Base-by-base conservation (phyloP, 768 basidiomycete genomes). In the Lactarius tabidus region DNA sequence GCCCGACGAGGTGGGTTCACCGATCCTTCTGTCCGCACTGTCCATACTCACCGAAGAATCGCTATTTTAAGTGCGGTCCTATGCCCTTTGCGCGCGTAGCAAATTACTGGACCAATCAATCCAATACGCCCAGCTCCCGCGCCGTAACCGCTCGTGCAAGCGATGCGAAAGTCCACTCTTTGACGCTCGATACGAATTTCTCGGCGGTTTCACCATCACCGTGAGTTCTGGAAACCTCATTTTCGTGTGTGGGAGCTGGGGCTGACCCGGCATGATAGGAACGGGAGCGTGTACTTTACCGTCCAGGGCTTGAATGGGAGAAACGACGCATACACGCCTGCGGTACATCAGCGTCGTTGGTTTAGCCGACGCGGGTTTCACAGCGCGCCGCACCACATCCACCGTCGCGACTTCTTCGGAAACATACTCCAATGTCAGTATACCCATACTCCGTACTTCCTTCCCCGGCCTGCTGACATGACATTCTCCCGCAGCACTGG, bases 1-100 rank as follows among this genome's bases (percentile, higher is more conserved):
- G 26, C 70, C 70, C 2, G 66, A 70, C 6, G 52, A 23, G 20
- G 67, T 67, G 20, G 20, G 61, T 36, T 4, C 12, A 1, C 14
- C 39, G 5, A 12, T 3, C 26, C 5, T 6, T 51, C 31, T 17
- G 17, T 17, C 4, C n/a, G n/a, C n/a, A n/a, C 15, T 20, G 10
- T 26, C 31, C 20, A 45, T 35, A 23, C 48, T 20, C 26, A 29
- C 20, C 2, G 45, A n/a, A n/a, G n/a, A n/a, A n/a, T 45, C 45
- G n/a, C n/a, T n/a, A n/a, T n/a, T 48, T 26, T 23, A 23, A 62
- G 61, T 62, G 61, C 35, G 53, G 61, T 23, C 23, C 20, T 18
- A 60, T 60, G 59, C 45, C 59, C 31, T 60, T 60, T n/a, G 59
- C 59, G 28, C 59, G 43, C 28, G 59, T 60, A 18, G 20, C 39